phyloP scores from a whole-genome alignment of 2,329 filamentous ascomycete genomes.

The Bipolaris gigantea region DNA sequence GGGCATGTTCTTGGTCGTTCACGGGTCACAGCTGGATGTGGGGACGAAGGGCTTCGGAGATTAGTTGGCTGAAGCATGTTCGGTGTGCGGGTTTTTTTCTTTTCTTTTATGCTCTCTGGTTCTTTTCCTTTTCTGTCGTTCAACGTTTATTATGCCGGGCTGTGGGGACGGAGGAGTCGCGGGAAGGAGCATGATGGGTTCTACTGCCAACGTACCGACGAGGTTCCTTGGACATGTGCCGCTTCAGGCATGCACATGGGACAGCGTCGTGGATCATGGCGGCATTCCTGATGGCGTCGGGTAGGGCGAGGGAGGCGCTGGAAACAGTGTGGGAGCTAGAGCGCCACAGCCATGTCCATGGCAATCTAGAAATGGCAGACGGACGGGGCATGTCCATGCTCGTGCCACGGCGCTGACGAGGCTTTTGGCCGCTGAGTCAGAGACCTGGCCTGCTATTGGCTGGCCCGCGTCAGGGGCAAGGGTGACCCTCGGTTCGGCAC shows the following conservation, averaged over 20 bases:
- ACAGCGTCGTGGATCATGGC: neutral
- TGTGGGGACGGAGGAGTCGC: neutral
- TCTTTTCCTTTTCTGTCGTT: neutral
- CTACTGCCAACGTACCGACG: neutral
- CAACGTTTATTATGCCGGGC: neutral
- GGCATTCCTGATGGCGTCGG: neutral
- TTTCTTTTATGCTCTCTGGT: neutral
- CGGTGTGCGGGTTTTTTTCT: neutral
- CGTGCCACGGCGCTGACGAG: conserved; percentile 19
- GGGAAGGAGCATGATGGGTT: too few relatives aligned
- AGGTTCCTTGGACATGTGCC: too few relatives aligned
- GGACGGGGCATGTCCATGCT: conserved; percentile 9
- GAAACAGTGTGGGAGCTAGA: neutral
- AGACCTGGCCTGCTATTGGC: neutral
- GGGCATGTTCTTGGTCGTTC: neutral
- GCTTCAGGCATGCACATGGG: too few relatives aligned
- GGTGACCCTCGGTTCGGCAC: conserved; percentile 30
- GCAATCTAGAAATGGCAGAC: conserved; percentile 6
- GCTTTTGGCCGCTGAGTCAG: conserved; percentile 12
- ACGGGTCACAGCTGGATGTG: neutral
- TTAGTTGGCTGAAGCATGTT: neutral
- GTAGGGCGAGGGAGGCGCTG: neutral
- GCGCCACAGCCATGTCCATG: conserved; percentile 6
- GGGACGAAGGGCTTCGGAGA: neutral
- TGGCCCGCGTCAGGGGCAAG: conserved; percentile 15